phyloP scores from a whole-genome alignment of 2,329 filamentous ascomycete species.

The Aureobasidium mangrovei region DNA sequence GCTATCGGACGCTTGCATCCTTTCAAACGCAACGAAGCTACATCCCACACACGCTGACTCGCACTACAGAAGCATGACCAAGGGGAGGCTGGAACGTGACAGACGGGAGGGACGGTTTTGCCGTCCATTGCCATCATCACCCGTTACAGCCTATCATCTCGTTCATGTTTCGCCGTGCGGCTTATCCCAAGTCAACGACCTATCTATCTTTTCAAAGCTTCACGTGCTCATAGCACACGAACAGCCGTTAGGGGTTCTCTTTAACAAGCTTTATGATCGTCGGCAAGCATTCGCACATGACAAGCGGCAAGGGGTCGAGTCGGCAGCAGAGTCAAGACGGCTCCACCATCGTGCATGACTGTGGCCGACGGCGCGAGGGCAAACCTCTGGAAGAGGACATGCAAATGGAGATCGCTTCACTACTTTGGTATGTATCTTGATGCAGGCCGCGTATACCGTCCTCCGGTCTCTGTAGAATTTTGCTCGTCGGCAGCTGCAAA shows the following conservation, averaged over 20 bases:
- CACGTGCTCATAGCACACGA: neutral
- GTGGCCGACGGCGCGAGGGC: neutral
- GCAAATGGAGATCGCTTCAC: neutral
- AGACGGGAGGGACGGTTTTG: neutral
- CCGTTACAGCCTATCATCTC: neutral
- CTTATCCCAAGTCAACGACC: neutral
- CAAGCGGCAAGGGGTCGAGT: neutral
- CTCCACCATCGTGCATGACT: neutral
- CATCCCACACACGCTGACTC: neutral
- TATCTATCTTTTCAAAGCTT: neutral
- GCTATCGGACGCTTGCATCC: neutral
- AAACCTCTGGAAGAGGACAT: neutral
- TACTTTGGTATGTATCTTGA: neutral
- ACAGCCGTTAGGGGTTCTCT: neutral
- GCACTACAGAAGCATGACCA: slow-evolving; percentile 8
- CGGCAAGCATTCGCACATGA: slow-evolving; percentile 3
- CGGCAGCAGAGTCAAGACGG: neutral
- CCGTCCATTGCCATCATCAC: neutral
- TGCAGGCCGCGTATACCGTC: neutral
- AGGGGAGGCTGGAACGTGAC: neutral
- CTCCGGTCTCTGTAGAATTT: neutral
- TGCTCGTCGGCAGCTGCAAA: neutral
- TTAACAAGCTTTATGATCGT: slow-evolving; percentile 10
- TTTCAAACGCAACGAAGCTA: neutral
- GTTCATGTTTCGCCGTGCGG: neutral